These are phyloP conservation scores for Alternaria sp. DNA, from an alignment of 2,329 filamentous ascomycete species.

Conservation along the genomic window DNA sequence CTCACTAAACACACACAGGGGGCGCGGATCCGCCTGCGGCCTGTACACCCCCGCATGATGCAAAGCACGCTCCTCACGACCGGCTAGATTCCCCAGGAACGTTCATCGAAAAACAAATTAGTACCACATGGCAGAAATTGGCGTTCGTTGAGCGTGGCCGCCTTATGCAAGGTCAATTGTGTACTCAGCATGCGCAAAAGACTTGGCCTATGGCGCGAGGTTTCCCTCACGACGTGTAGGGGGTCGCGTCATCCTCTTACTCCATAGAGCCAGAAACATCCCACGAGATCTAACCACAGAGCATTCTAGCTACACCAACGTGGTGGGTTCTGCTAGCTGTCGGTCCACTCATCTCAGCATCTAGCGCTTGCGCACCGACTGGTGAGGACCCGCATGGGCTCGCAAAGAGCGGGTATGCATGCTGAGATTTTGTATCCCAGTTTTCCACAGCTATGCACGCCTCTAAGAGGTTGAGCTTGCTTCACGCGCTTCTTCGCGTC, in stretches of 20 bases:
- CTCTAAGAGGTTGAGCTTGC: constrained; percentile 21
- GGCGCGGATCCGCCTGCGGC: constrained; percentile 25
- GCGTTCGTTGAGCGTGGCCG: constrained; percentile 17
- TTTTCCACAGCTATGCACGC: constrained; percentile 27
- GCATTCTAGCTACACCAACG: constrained; percentile 31
- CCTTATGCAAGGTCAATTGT: constrained; percentile 23
- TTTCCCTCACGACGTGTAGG: constrained; percentile 17
- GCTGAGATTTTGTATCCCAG: constrained; percentile 30
- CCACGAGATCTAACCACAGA: constrained; percentile 37
- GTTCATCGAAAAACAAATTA: constrained; percentile 24
- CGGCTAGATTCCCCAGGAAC: constrained; percentile 26
- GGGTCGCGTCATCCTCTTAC: constrained; percentile 30
- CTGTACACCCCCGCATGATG: constrained; percentile 31
- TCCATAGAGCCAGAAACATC: constrained; percentile 28
- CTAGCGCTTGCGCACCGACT: constrained; percentile 26
- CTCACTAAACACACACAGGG: constrained; percentile 9
- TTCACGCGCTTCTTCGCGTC: constrained; percentile 24
- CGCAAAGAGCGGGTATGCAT: constrained; percentile 25
- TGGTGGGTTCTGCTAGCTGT: constrained; percentile 30
- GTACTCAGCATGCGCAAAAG: constrained; percentile 8
- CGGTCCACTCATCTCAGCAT: constrained; percentile 29
- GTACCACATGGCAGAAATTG: constrained; percentile 22
- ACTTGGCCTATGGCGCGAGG: constrained; percentile 26
- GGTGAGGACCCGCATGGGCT: constrained; percentile 22
- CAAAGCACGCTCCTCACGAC: constrained; percentile 34